Evolutionary conservation across 2,329 filamentous ascomycete species (phyloP), one percentile per base, ranked within the genome.

Genomic region (Aspergillus viridinutans): DNA sequence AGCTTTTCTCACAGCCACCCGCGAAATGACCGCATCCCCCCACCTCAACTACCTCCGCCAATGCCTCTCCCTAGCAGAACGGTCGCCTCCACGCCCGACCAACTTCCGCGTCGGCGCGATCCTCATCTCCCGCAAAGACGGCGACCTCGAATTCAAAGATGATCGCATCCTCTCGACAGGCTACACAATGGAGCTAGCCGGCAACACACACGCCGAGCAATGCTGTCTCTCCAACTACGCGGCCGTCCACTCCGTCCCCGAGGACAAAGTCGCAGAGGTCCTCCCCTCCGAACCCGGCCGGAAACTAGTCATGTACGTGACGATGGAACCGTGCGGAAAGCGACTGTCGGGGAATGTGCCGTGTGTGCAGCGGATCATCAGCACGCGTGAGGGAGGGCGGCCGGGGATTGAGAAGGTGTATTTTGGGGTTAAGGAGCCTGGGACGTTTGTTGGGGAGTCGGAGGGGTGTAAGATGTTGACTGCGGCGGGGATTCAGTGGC

Each of bases 141-240:
- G 61, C 51, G 65, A 72, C 49, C 50, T 62, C 49, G 59, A 56
- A 48, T 64, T 58, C 9, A 49, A 58, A 23, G 64, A 72, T 26
- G 74, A 85, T 64, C 71, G 76, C 26, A 79, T 95, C 57, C 80
- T 95, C 28, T 84, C 89, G 0, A 90, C 90, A 1, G 93, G 94
- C 54, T 97, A 93, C 77, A 97, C 94, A 0, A 82, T 97, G 57
- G 93, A 99, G 74, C 85, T 92, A 3, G 82, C 86, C 0, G 94
- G 93, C 45, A 99, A 99, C 76, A 97, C 94, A 0, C 94, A 99
- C 70, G 94, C 94, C 3, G 94, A 99, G 72, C 92, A 99, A 76
- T 93, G 89, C 73, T 96, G 91, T 69, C 82, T 99, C 56, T 75
- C 87, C 50, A 97, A 99, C 62, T 76, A 74, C 50, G 75, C 74